phyloP scores from a whole-genome alignment of 202 grass and related monocot species.

The Elaeis oleifera region DNA sequence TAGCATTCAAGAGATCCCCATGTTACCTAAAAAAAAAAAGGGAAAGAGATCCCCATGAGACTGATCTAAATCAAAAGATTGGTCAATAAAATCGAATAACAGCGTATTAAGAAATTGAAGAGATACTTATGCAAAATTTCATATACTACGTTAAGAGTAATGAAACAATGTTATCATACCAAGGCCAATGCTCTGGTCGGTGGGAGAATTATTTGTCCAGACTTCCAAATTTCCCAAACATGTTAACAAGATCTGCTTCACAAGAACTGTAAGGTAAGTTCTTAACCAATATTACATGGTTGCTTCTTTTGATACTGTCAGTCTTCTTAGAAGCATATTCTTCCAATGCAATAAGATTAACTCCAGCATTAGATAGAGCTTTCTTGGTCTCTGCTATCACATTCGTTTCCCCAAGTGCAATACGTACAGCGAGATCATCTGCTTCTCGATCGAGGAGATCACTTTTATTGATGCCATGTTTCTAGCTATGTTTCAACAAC shows the following conservation, averaged over 20 bases:
- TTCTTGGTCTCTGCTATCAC: constrained; percentile 86
- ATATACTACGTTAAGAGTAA: constrained; percentile 13
- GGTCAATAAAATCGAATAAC: too few species aligned
- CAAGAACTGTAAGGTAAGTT: constrained; percentile 83
- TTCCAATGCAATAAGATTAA: constrained; percentile 74
- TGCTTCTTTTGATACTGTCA: constrained; percentile 88
- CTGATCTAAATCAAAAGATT: too few species aligned
- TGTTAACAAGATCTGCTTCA: constrained; percentile 63
- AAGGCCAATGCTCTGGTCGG: constrained; percentile 82
- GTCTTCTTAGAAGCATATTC: constrained; percentile 65
- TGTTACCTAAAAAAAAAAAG: too few species aligned
- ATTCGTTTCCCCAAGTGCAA: constrained; percentile 85
- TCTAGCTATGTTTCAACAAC: constrained; percentile 90
- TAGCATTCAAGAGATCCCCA: too few species aligned
- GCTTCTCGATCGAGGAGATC: constrained; percentile 89
- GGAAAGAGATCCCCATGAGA: too few species aligned
- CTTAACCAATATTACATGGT: constrained; percentile 90
- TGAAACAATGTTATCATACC: constrained; percentile 43
- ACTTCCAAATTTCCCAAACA: constrained; percentile 81
- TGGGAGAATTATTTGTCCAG: constrained; percentile 84
- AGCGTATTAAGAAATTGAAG: too few species aligned
- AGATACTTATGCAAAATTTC: background rate
- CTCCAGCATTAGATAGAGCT: constrained; percentile 67
- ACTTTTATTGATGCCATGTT: constrained; percentile 76
- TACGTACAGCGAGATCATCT: constrained; percentile 70